Evolutionary conservation across 2,329 filamentous ascomycete species (phyloP), one percentile per base, ranked within the genome.

Genomic region (Stagonosporopsis rhizophila): DNA sequence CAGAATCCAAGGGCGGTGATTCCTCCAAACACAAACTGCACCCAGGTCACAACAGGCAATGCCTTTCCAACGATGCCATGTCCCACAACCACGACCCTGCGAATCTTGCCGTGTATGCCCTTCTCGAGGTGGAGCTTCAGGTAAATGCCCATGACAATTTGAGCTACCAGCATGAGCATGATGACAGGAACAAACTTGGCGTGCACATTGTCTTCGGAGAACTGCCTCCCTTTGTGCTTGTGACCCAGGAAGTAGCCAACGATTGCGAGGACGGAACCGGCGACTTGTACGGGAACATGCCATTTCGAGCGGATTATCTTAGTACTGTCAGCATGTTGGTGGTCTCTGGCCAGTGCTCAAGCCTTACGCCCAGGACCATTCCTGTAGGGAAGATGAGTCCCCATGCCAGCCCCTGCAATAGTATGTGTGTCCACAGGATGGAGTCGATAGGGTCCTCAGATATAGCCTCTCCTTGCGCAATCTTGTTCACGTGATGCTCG

Each of bases 1-100:
- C 95, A 99, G 81, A 96, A 98, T 20, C 95, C 95, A 52, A 96
- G 82, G 4, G 90, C 84, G 0, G 94, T 94, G 70, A 99, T 97
- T 35, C 92, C 95, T 46, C 95, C 95, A 76, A 99, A 96, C 6
- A 99, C 75, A 87, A 99, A 96, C 80, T 99, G 95, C 6, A 88
- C 83, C 95, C 95, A 99, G 23, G 89, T 86, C 1, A 92, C 82
- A 2, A 98, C 78, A 1, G 95, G 95, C 82, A 99, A 90, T 1
- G 86, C 79, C 78, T 96, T 97, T 64, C 95, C 95, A 35, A 96
- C 78, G 53, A 97, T 76, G 20, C 90, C 89, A 75, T 99, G 95
- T 23, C 83, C 83, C 14, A 87, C 79, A 6, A 94, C 89, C 41
- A 94, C 82, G 47, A 87, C 80, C 56, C 83, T 86, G 51, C 95